These are phyloP conservation scores for Chaetomiaceae sp. DNA, from an alignment of 2,329 filamentous ascomycete genomes.

Conservation along the genomic window DNA sequence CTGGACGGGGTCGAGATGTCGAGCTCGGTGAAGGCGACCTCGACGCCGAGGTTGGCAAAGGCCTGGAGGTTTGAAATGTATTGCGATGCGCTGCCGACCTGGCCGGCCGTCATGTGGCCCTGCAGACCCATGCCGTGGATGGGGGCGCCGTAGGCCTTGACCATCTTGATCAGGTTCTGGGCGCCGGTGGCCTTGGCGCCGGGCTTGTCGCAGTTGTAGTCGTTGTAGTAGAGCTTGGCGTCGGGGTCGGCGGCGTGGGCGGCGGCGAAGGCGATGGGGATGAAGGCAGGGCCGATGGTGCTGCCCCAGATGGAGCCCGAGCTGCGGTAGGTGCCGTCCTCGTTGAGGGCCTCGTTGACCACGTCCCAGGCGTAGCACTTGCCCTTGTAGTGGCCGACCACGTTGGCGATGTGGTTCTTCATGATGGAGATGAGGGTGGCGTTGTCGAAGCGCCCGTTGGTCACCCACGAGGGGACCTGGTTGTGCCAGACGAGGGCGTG, in stretches of 20 bases:
- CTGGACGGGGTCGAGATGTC: slow-evolving; percentile 39
- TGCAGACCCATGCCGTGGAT: slow-evolving; percentile 54
- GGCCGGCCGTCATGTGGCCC: slow-evolving; percentile 54
- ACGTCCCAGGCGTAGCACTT: slow-evolving; percentile 55
- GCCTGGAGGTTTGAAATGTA: slow-evolving; percentile 38
- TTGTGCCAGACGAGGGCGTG: slow-evolving; percentile 49
- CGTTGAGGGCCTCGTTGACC: slow-evolving; percentile 54
- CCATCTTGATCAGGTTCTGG: slow-evolving; percentile 39
- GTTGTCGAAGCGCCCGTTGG: slow-evolving; percentile 44
- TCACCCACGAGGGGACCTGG: slow-evolving; percentile 49
- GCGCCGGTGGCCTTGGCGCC: slow-evolving; percentile 43
- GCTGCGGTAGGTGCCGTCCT: slow-evolving; percentile 46
- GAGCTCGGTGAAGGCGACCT: slow-evolving; percentile 59
- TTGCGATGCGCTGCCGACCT: slow-evolving; percentile 41
- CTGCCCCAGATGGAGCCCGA: slow-evolving; percentile 44
- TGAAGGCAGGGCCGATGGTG: slow-evolving; percentile 49
- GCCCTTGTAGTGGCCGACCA: slow-evolving; percentile 45
- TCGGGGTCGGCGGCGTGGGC: slow-evolving; percentile 44
- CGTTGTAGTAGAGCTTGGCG: slow-evolving; percentile 57
- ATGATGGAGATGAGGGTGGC: slow-evolving; percentile 50
- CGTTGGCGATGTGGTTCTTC: slow-evolving; percentile 49
- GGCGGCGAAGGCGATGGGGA: slow-evolving; percentile 48
- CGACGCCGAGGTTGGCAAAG: slow-evolving; percentile 48
- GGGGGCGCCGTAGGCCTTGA: slow-evolving; percentile 44
- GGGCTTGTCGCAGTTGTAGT: slow-evolving; percentile 52